Evolutionary conservation across 805 yeast genomes (phyloP), one percentile per base, ranked within the genome.

Genomic region (Teunomyces lycoperdinae): DNA sequence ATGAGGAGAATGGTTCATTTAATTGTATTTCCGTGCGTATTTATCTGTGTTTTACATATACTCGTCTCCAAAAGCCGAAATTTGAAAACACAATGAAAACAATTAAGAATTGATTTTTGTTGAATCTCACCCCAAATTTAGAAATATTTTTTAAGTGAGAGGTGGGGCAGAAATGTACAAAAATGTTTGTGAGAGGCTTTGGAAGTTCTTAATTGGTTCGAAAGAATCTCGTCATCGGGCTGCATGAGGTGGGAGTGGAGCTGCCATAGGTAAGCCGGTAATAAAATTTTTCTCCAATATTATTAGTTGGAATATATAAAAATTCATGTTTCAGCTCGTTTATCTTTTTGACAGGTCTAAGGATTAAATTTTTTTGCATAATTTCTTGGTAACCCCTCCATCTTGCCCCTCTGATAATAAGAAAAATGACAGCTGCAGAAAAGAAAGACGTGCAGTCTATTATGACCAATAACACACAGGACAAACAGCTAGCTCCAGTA

Each of bases 371-470:
- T 26, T 26, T 38, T 26, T 33, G 17, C 41, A n/a, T 24, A 26
- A 38, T 38, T 26, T 38, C 41, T 38, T 38, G 41, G 41, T 9
- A 5, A 11, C 41, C 41, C 45, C 46, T 32, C 46, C 28, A 5
- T 16, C 30, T 5, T 24, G 17, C 40, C 26, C 45, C 39, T 28
- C 44, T 33, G 27, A 8, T 13, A 9, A 16, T 40, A 42, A 14
- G 30, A 38, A 38, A 26, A 24, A 38, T 38, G 41, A 24, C 41
- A 38, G 20, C 39, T 16, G 28, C 41, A 16, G 48, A 46, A 4
- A 46, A 46, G 43, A 46, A 46, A 29, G 48, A 46, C 6, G 31
- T 27, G 6, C 44, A 41, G 28, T 46, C 48, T 28, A 46, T 41
- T 16, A 32, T 30, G 9, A 29, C 48, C 14, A 26, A 20, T 9